These are phyloP conservation scores for Sphaceloma murrayae DNA, from an alignment of 2,329 filamentous ascomycete species.

Conservation along the genomic window DNA sequence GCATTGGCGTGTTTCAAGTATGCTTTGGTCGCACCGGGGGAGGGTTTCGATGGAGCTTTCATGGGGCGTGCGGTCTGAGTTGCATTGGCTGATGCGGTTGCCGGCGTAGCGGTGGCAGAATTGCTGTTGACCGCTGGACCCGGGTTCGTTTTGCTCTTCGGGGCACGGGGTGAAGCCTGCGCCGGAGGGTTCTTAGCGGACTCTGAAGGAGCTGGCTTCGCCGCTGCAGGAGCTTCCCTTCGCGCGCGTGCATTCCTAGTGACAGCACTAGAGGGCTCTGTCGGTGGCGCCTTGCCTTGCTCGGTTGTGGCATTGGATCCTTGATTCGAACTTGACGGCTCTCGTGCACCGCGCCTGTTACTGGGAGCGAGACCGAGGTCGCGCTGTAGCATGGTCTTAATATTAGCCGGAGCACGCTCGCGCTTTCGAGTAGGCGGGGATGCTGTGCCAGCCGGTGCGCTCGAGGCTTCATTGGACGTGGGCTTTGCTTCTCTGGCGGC, in stretches of 20 bases:
- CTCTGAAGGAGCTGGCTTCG: conserved; percentile 24
- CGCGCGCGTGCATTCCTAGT: conserved; percentile 5
- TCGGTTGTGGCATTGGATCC: conserved; percentile 19
- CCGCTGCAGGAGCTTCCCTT: conserved; percentile 13
- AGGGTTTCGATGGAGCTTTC: conserved; percentile 16
- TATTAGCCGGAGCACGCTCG: conserved; percentile 40
- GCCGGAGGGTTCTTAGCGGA: conserved; percentile 33
- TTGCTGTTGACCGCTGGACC: conserved; percentile 14
- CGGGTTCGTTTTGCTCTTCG: conserved; percentile 19
- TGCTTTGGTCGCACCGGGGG: conserved; percentile 39
- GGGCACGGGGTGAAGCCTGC: conserved; percentile 16
- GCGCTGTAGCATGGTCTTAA: conserved; percentile 49
- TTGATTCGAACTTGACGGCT: conserved; percentile 15
- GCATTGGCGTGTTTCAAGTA: conserved; percentile 56
- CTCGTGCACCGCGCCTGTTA: conserved; percentile 27
- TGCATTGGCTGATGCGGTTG: conserved; percentile 14
- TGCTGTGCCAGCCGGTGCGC: conserved; percentile 30
- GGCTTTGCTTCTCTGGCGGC: conserved; percentile 40
- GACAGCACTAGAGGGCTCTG: conserved; percentile 10
- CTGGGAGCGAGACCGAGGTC: conserved; percentile 48
- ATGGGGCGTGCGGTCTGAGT: conserved; percentile 10
- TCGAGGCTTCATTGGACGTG: conserved; percentile 31
- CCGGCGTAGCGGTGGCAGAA: conserved; percentile 15
- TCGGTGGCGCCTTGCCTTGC: conserved; percentile 1
- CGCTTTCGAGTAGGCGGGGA: conserved; percentile 41